These are phyloP conservation scores for Plasmodium gonderi DNA, from an alignment of 169 alveolate species.

Conservation along the genomic window DNA sequence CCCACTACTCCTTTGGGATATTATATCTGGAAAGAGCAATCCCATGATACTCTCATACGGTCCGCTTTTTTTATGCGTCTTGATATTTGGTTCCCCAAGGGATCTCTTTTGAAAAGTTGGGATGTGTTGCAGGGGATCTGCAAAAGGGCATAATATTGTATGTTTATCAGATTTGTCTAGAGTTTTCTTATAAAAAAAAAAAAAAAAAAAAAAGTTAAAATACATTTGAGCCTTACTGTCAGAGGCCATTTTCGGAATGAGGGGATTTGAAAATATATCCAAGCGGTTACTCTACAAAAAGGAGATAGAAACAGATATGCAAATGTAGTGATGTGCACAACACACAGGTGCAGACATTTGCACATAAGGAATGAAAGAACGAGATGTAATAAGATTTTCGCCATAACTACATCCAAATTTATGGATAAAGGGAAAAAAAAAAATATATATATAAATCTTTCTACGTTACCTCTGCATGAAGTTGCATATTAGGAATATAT, in stretches of 20 bases:
- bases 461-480: not conserved
- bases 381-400: too few relatives aligned
- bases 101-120: not conserved
- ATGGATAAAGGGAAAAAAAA: not conserved
- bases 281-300: not conserved
- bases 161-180: too few relatives aligned
- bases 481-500: constrained; percentile 51
- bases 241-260: not conserved
- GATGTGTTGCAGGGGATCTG: not conserved
- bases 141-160: too few relatives aligned
- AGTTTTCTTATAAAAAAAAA: too few relatives aligned
- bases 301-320: not conserved
- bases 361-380: too few relatives aligned
- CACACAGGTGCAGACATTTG: too few relatives aligned
- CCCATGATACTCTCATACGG: constrained; percentile 71
- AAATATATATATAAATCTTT: not conserved
- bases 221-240: constrained; percentile 11
- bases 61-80: constrained; percentile 5
- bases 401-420: too few relatives aligned
- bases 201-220: too few relatives aligned
- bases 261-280: not conserved
- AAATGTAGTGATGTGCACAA: too few relatives aligned
- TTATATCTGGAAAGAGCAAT: constrained; percentile 34
- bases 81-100: not conserved
- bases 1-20: constrained; percentile 1